Conservation (phyloP, 306 rosid genomes). For the Adenanthera pavonina region DNA sequence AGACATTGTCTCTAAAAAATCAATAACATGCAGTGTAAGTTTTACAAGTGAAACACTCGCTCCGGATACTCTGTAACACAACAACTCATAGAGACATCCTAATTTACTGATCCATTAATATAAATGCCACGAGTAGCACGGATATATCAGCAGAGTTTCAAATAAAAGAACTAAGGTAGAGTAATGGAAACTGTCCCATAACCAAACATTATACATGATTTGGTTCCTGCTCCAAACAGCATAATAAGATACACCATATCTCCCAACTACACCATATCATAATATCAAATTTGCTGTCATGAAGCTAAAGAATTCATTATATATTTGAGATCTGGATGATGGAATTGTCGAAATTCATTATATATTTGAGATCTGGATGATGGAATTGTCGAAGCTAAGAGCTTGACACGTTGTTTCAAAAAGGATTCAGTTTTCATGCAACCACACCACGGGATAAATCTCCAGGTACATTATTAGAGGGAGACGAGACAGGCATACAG, state of each 20-base stretch:
- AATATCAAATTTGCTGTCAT: neutral
- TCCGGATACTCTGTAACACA: constrained; percentile 11
- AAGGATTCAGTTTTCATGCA: neutral
- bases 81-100: constrained; percentile 2
- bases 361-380: neutral
- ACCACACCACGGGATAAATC: neutral
- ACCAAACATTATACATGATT: neutral
- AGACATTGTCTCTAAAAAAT: constrained; percentile 1
- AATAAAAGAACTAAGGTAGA: neutral
- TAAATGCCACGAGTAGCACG: neutral
- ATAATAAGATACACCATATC: neutral
- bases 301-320: neutral
- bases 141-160: neutral
- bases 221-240: neutral
- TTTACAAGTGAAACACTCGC: neutral
- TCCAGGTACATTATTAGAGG: neutral
- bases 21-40: neutral
- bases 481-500: neutral
- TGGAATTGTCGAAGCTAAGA: neutral
- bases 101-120: constrained; percentile 13
- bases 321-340: neutral
- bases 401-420: neutral
- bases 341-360: neutral
- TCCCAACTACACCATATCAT: neutral
- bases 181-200: neutral